Evolutionary conservation across 306 rosid species (phyloP), one percentile per base, ranked within the genome.

Genomic region (Pueraria montana): DNA sequence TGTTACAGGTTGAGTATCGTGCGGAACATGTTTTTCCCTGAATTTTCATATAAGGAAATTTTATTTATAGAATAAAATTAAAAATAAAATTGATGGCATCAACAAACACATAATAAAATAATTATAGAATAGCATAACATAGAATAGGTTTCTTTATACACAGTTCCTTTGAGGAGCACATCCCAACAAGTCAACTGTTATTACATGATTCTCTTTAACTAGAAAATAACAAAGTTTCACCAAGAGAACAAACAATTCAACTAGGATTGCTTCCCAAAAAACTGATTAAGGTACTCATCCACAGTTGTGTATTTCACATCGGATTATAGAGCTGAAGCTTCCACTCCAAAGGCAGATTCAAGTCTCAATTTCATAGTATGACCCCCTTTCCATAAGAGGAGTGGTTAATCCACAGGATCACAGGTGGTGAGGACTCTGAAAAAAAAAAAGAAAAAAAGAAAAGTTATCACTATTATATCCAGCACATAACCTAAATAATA

Each of bases 291-390:
- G 86, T 74, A 92, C 69, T 92, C 91, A 63, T 90, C 94, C 77
- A 89, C 94, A 2, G 91, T 83, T 3, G 92, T 86, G 88, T 89
- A 89, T 76, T 89, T 85, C 58, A 90, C 93, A 84, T 90, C 94
- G 21, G 97, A 89, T 45, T 92, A 92, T 40, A 89, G 88, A 42
- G 80, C 84, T 30, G 89, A 67, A 69, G 97, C 94, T 78, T 92
- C 97, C 14, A 90, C 94, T 30, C 97, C 94, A 63, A 92, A 85
- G 4, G 84, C n/a, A 26, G 90, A 62, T 74, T 89, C 93, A 26
- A 92, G 77, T 73, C 89, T 93, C 16, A 89, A 90, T 89, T 92
- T n/a, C n/a, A n/a, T 90, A 0, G 94, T 86, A 7, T 92, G 89
- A 67, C 89, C 63, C 88, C 97, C 76, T 87, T 87, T 70, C 89